A percentile compares a stretch with the other conserved stretches of the same genome.
These are phyloP conservation scores for Hemileccinum impolitum DNA, from an alignment of 768 basidiomycete genomes.

Conservation along the genomic window DNA sequence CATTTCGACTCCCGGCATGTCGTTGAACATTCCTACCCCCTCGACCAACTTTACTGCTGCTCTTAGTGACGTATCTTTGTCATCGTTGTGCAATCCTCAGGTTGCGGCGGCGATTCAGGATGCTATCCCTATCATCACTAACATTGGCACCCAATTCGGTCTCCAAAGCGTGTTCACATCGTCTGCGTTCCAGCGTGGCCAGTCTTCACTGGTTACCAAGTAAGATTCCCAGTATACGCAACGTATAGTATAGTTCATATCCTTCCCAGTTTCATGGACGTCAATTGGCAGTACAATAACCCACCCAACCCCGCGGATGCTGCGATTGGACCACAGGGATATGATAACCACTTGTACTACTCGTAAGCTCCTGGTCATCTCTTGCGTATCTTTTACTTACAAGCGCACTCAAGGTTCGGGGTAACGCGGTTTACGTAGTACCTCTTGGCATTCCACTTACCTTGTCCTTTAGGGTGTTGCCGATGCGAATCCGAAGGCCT, in stretches of 20 bases:
- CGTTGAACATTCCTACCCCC: conserved; percentile 13
- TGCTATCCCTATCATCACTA: conserved; percentile 36
- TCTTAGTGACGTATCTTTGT: conserved; percentile 18
- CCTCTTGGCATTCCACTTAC: not conserved
- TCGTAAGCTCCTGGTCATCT: conserved; percentile 39
- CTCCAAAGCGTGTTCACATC: conserved; percentile 25
- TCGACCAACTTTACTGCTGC: conserved; percentile 37
- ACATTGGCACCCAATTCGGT: conserved; percentile 21
- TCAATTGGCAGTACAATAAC: conserved; percentile 71
- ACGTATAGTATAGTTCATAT: conserved; percentile 2
- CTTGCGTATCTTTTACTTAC: conserved; percentile 5
- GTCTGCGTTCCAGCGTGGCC: conserved; percentile 13
- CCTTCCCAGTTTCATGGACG: conserved; percentile 69
- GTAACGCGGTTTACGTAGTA: conserved; percentile 33
- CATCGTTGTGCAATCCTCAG: conserved; percentile 24
- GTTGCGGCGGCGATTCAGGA: conserved; percentile 34
- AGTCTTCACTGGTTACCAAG: conserved; percentile 37
- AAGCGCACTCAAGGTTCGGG: conserved; percentile 47
- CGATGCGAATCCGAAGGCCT: conserved; percentile 58
- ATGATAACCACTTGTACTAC: conserved; percentile 82
- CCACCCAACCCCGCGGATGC: conserved; percentile 71
- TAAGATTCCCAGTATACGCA: conserved; percentile 18
- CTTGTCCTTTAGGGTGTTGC: conserved; percentile 57
- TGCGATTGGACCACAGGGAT: conserved; percentile 63
- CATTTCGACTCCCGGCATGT: conserved; percentile 34